Conservation (phyloP, 2,329 filamentous ascomycete species). For the Calonectria multiphialidica region DNA sequence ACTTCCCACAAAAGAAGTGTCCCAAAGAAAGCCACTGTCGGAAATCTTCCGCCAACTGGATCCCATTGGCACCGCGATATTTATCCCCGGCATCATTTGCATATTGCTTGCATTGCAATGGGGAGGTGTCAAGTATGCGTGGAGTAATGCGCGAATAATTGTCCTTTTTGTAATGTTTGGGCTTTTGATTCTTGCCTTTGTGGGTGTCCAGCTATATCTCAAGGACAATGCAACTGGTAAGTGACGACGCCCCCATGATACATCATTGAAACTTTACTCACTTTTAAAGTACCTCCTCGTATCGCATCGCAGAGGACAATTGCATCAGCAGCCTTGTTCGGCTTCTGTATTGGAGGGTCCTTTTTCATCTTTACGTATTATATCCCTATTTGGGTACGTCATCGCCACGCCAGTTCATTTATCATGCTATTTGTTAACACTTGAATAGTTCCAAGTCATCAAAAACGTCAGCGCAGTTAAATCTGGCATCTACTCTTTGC, state of each 20-base stretch:
- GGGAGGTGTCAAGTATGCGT: slow-evolving; percentile 50
- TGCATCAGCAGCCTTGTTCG: slow-evolving; percentile 12
- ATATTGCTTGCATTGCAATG: slow-evolving; percentile 61
- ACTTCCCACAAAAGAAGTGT: neutral
- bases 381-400: slow-evolving; percentile 18
- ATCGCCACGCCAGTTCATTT: neutral
- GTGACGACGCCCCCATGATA: neutral
- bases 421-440: neutral
- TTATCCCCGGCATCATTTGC: slow-evolving; percentile 53
- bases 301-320: slow-evolving; percentile 14
- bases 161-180: slow-evolving; percentile 13
- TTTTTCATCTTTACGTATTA: slow-evolving; percentile 18
- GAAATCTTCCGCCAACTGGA: slow-evolving; percentile 27
- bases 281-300: slow-evolving; percentile 10
- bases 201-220: slow-evolving; percentile 19
- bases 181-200: slow-evolving; percentile 16
- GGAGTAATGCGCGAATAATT: slow-evolving; percentile 28
- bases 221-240: slow-evolving; percentile 22
- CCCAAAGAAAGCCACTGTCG: neutral
- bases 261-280: neutral
- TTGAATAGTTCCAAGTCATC: slow-evolving; percentile 3
- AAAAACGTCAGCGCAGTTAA: neutral
- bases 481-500: slow-evolving; percentile 13
- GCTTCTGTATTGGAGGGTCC: slow-evolving; percentile 10
- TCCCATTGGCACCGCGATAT: slow-evolving; percentile 36